A percentile compares a stretch with the other conserved stretches of the same genome.
These are phyloP conservation scores for Geum urbanum DNA, from an alignment of 306 rosid species.

Conservation along the genomic window DNA sequence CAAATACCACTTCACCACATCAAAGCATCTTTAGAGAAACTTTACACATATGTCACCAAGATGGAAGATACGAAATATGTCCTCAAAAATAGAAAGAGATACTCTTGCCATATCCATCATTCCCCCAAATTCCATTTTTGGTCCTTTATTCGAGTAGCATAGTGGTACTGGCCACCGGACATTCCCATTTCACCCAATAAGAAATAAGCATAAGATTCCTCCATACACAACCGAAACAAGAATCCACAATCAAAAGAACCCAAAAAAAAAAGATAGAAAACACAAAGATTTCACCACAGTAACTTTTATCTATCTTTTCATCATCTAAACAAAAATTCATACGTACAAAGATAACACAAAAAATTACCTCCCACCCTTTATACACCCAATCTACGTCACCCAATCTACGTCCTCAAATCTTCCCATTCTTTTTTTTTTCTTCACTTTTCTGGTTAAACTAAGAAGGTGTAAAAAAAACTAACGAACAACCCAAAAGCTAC, in stretches of 20 bases:
- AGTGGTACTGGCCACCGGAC: too few relatives aligned
- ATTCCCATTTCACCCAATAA: conserved; percentile 5
- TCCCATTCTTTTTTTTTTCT: neutral
- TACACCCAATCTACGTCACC: too few relatives aligned
- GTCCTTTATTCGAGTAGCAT: too few relatives aligned
- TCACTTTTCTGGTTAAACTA: too few relatives aligned
- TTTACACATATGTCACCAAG: neutral
- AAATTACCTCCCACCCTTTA: conserved; percentile 43
- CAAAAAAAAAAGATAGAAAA: neutral
- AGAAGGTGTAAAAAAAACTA: neutral
- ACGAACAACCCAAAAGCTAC: conserved; percentile 44
- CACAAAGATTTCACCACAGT: neutral
- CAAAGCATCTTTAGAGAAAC: neutral
- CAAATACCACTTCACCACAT: neutral
- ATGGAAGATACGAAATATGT: neutral
- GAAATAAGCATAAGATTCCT: too few relatives aligned
- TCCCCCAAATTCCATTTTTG: neutral
- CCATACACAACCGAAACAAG: too few relatives aligned
- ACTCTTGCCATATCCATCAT: neutral
- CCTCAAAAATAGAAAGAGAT: neutral
- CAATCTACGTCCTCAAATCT: conserved; percentile 34
- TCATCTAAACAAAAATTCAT: conserved; percentile 32
- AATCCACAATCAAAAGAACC: neutral
- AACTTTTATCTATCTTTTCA: conserved; percentile 23
- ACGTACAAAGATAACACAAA: conserved; percentile 52